Conservation (phyloP, 352 stramenopile species). For the Phytopythium delawarense region DNA sequence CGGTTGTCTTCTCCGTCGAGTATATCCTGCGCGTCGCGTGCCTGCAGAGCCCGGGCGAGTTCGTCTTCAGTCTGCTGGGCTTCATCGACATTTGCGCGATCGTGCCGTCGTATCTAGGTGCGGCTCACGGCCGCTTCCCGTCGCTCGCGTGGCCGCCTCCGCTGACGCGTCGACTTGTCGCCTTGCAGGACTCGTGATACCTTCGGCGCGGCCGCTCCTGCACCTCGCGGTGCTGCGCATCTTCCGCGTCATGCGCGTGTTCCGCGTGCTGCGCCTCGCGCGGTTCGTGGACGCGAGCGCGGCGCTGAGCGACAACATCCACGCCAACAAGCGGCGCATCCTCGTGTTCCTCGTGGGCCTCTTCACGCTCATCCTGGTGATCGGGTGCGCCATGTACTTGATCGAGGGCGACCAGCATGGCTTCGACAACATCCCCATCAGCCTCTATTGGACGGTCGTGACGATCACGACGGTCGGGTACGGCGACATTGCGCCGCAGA, state of each 20-base stretch:
- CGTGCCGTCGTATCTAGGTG: conserved; percentile 75
- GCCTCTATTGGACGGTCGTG: conserved; percentile 85
- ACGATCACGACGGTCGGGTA: conserved; percentile 87
- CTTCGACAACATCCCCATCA: conserved; percentile 84
- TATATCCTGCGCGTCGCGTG: conserved; percentile 66
- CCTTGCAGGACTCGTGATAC: conserved; percentile 41
- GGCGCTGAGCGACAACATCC: conserved; percentile 72
- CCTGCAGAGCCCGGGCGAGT: conserved; percentile 52
- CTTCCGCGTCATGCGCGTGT: conserved; percentile 77
- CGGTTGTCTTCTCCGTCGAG: conserved; percentile 76
- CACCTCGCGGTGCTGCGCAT: conserved; percentile 69
- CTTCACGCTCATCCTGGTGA: conserved; percentile 76
- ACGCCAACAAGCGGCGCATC: conserved; percentile 77
- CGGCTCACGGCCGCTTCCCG: conserved; percentile 1
- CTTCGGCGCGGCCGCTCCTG: conserved; percentile 47
- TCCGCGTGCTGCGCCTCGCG: conserved; percentile 64
- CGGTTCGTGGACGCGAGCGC: conserved; percentile 68
- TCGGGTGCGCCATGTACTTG: conserved; percentile 80
- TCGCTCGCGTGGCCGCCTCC: conserved; percentile 1
- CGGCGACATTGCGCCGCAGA: conserved; percentile 82
- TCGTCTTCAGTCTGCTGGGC: conserved; percentile 65
- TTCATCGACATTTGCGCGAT: conserved; percentile 75
- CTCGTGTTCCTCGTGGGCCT: conserved; percentile 68
- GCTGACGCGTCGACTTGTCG: not conserved
- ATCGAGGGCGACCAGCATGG: conserved; percentile 74